Evolutionary conservation across 1,139 yeast species (phyloP).

Genomic region (Debaryomyces subglobosus): DNA sequence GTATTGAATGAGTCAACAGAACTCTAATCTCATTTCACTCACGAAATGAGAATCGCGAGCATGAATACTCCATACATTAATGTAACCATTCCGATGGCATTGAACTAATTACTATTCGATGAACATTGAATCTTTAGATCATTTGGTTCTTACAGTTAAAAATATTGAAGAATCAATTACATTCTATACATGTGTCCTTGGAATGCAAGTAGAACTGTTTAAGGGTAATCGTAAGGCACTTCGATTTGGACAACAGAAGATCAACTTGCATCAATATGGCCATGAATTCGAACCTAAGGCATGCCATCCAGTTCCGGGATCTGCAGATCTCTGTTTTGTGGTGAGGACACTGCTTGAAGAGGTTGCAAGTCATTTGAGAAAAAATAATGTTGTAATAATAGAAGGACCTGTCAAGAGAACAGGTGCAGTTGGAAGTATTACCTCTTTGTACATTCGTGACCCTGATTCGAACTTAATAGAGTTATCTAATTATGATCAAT

Average conservation of each 20-base stretch:
- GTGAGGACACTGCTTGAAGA: slow-evolving; percentile 1
- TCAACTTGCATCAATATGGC: slow-evolving; percentile 11
- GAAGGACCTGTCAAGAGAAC: slow-evolving; percentile 9
- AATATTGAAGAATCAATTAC: slow-evolving; percentile 3
- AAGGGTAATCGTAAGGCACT: slow-evolving; percentile 7
- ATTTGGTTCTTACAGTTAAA: slow-evolving; percentile 10
- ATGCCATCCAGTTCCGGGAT: slow-evolving; percentile 10
- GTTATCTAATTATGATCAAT: background rate
- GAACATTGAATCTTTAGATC: slow-evolving; percentile 4
- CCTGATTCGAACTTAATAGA: slow-evolving; percentile 12
- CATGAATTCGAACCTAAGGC: slow-evolving; percentile 11
- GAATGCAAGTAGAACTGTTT: slow-evolving; percentile 5
- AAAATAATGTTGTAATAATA: slow-evolving; percentile 1
- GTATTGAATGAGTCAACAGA: too few species aligned
- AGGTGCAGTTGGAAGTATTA: slow-evolving; percentile 9
- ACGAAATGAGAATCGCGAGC: too few species aligned
- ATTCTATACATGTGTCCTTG: slow-evolving; percentile 8
- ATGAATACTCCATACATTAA: too few species aligned
- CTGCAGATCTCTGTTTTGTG: slow-evolving; percentile 12
- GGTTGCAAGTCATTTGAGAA: background rate
- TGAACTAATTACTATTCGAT: background rate
- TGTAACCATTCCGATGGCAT: background rate
- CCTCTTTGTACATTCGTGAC: slow-evolving; percentile 9
- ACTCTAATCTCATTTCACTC: too few species aligned
- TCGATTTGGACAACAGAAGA: slow-evolving; percentile 10